Percentiles rank a stretch among this genome's conserved stretches.
Conservation (phyloP, 306 rosid species). For the Elaeagnus macrophylla region DNA sequence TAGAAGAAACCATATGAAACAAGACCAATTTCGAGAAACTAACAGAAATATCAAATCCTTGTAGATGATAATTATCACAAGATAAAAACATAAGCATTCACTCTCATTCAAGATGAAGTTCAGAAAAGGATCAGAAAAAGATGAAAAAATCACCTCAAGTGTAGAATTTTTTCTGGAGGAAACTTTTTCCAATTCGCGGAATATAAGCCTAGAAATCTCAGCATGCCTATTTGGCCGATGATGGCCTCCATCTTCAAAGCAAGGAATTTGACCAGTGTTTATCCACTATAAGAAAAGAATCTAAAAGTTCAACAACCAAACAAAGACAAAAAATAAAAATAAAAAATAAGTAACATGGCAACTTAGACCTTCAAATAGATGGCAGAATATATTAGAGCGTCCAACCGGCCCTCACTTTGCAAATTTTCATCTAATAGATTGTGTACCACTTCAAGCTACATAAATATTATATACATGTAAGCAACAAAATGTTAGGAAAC, state of each 20-base stretch:
- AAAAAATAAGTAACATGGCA: neutral
- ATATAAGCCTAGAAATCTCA: conserved; percentile 90
- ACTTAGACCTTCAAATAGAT: conserved; percentile 77
- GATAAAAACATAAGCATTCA: conserved; percentile 7
- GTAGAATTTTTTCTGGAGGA: conserved; percentile 56
- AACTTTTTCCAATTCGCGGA: conserved; percentile 67
- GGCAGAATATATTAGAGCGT: conserved; percentile 73
- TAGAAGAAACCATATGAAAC: no score
- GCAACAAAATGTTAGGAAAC: conserved; percentile 1
- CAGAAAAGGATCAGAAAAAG: no score
- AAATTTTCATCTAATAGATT: conserved; percentile 44
- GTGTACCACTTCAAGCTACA: conserved; percentile 83
- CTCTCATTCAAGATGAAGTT: conserved; percentile 6
- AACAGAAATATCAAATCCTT: neutral
- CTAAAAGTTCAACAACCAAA: conserved; percentile 15
- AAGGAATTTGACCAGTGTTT: conserved; percentile 94
- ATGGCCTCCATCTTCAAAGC: conserved; percentile 98
- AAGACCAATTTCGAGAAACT: conserved; percentile 1
- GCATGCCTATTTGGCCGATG: conserved; percentile 94
- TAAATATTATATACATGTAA: conserved; percentile 6
- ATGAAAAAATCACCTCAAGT: conserved; percentile 48
- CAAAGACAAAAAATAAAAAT: conserved; percentile 2
- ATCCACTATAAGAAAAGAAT: conserved; percentile 74
- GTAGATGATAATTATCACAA: neutral
- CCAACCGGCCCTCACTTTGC: conserved; percentile 46